A percentile compares a stretch with the other conserved stretches of the same genome.
These are phyloP conservation scores for Pichia cabralensis DNA, from an alignment of 805 yeast species.

Conservation along the genomic window DNA sequence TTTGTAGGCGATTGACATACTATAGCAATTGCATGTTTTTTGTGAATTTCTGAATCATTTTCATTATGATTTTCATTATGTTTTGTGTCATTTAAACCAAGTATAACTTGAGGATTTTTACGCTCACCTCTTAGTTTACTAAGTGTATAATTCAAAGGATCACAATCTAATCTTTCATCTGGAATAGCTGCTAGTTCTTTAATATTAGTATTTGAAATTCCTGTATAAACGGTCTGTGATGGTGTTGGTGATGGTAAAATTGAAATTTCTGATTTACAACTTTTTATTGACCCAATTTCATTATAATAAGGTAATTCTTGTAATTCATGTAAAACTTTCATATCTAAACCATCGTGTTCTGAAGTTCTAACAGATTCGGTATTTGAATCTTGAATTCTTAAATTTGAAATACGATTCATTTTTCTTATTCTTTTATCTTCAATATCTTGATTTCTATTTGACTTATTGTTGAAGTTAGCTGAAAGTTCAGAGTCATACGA, in stretches of 20 bases:
- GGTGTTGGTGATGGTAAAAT: conserved; percentile 27
- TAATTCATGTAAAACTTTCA: neutral
- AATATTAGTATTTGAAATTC: conserved; percentile 46
- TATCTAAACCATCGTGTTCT: neutral
- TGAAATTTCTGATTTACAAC: conserved; percentile 16
- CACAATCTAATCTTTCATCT: conserved; percentile 58
- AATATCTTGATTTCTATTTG: conserved; percentile 11
- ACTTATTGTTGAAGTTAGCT: conserved; percentile 3
- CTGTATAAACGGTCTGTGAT: conserved; percentile 32
- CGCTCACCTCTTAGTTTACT: conserved; percentile 67
- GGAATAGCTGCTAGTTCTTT: conserved; percentile 79
- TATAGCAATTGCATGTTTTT: conserved; percentile 12
- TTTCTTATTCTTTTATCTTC: conserved; percentile 28
- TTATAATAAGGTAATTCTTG: conserved; percentile 12
- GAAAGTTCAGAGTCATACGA: conserved; percentile 54
- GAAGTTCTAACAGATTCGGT: too few relatives aligned
- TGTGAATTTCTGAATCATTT: conserved; percentile 6
- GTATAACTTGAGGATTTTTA: conserved; percentile 11
- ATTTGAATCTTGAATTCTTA: conserved; percentile 26
- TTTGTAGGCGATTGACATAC: conserved; percentile 11
- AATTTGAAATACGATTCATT: conserved; percentile 39
- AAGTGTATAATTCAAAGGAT: conserved; percentile 69
- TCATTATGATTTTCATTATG: too few relatives aligned
- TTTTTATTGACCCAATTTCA: neutral
- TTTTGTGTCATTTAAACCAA: conserved; percentile 20